Evolutionary conservation across 176 grass and related monocot species (phyloP), one percentile per base, ranked within the genome.

Genomic region (Dactylis glomerata): DNA sequence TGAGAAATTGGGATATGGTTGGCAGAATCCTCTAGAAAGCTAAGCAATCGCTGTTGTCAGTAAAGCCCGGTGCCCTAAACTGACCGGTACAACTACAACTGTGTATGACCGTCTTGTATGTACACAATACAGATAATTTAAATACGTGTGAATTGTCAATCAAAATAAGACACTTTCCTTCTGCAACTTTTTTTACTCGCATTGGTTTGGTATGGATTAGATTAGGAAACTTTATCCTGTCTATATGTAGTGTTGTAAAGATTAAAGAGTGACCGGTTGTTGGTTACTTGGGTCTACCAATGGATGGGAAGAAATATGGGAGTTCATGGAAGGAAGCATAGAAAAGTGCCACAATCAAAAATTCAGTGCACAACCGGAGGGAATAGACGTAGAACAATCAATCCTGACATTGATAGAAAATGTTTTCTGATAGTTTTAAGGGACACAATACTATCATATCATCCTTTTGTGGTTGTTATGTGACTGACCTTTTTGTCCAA

Each of bases 401-500:
- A 61, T 41, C 30, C 23, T 24, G 59, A 22, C 71, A 58, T 9
- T n/a, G n/a, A n/a, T 44, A 45, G 3, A n/a, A 46, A 27, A 46
- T 73, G 30, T 49, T 73, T 49, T 75, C 8, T 6, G 11, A 22
- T 75, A 22, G 27, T 8, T 75, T 15, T 75, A 51, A 75, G 71
- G 71, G 31, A 75, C 27, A 32, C 5, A 75, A 75, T 75, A 75
- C 71, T 75, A 50, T 27, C 45, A 54, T 55, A 78, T 78, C 28
- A 79, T 67, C 37, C 47, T 87, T 44, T 68, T 84, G 81, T 61
- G 85, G 81, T 70, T 79, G 85, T 84, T 87, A 76, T 70, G 68
- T 54, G 61, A 76, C 50, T n/a, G 85, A 84, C 85, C 76, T 87
- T 84, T 75, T 70, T 68, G 50, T 81, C 85, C 32, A 85, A 80